Base-by-base conservation (phyloP, 108 stramenopile genomes). In the Stephanodiscus minutulus region DNA sequence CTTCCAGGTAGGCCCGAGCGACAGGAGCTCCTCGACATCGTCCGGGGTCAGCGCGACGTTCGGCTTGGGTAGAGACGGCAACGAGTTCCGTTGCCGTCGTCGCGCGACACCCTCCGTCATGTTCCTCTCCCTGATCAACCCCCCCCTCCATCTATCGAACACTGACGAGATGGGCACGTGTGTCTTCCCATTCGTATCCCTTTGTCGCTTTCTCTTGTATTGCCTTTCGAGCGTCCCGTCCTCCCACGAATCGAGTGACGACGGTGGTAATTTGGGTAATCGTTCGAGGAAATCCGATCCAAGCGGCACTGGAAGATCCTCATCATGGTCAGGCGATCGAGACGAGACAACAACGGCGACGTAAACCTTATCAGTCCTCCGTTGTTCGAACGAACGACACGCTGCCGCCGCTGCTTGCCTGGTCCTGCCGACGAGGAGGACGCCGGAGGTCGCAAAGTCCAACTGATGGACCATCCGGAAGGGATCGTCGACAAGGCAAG, bases 361-460 rank as follows among this genome's bases (percentile, higher is more conserved):
- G 68, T 96, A 96, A 48, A 77, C 41, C 66, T 96, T 96, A 21
- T 56, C 63, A 17, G 87, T 81, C 25, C 61, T 61, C 15, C 95
- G 82, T 28, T 83, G 60, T 57, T 87, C 79, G 73, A 94, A 91
- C 35, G 85, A 62, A 22, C 50, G 47, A 49, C 83, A 64, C 8
- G 92, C 91, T 20, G 56, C 39, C 2, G 72, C 66, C 1, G 95
- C 89, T 5, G 91, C 91, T 21, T 28, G 59, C 25, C 79, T 66
- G 15, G 73, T 86, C 27, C 82, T 81, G 3, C 84, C 95, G 21
- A 89, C 62, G 11, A 92, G 73, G 9, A 96, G 61, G 1, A 92
- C 73, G 37, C 95, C 95, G 0, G 83, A 85, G 2, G 95, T 96
- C 28, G 93, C 92, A 74, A 88, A 96, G 58, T 96, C 95, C 43